Base-by-base conservation (phyloP, 306 rosid species). In the Cucumis cinereus region DNA sequence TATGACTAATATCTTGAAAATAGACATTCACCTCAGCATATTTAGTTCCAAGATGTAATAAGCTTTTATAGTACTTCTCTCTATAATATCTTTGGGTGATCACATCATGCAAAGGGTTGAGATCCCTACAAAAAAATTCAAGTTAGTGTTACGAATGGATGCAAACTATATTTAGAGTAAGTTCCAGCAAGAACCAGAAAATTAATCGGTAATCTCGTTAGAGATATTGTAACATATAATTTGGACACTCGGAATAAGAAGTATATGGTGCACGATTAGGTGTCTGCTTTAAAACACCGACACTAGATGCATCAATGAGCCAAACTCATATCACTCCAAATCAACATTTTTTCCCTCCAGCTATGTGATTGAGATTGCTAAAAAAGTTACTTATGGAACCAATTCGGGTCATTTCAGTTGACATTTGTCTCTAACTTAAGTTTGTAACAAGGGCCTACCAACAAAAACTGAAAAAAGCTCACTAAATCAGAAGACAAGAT, bases 31-130 rank as follows among this genome's bases (percentile, higher is more conserved):
- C 98, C 92, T 91, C 89, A 19, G 87, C 74, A 82, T 91, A 93
- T 82, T 87, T 90, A 35, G 81, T 86, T 77, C 96, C 92, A 78
- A 93, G 91, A 78, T 89, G 92, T 61, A 90, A 77, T 76, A 93
- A 81, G 82, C 89, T 82, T 78, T 75, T 81, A 50, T 85, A 93
- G 86, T 93, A 90, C 83, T 89, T 93, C 55, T 93, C 98, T 82
- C 78, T 86, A 85, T 93, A 93, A 68, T 86, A 86, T 2, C 80
- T 59, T 66, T 40, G 84, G 79, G 74, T 59, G 83, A 90, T 88
- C 82, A 91, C 85, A 84, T 91, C 91, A 68, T 93, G 90, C 87
- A 93, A 84, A 53, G 98, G 98, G 77, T 91, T 91, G 73, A 93
- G 96, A 83, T 91, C 98, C 94, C 98, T 91, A 81, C 22, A 61